A percentile compares a stretch with the other conserved stretches of the same genome.
phyloP scores from a whole-genome alignment of 305 asterid species.

The Fraxinus velutina region DNA sequence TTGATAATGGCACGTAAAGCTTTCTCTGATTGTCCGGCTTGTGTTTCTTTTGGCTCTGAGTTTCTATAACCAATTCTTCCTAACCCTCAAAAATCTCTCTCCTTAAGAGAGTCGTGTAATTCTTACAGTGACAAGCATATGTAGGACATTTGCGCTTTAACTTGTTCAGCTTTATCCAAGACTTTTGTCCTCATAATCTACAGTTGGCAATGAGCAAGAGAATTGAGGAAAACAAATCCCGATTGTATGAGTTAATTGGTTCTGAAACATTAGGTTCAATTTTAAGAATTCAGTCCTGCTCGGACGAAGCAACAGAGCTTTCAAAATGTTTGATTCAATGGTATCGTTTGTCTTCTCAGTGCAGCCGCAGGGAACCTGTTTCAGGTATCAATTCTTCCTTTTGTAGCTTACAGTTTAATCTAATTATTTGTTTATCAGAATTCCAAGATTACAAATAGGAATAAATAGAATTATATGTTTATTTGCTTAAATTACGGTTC shows the following conservation, averaged over 20 bases:
- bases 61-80: neutral
- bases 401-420: neutral
- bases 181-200: constrained; percentile 23
- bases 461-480: neutral
- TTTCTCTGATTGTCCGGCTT: neutral
- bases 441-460: neutral
- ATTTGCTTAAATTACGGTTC: neutral
- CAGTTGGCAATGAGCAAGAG: constrained; percentile 73
- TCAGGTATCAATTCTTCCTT: constrained; percentile 40
- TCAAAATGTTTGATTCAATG: constrained; percentile 75
- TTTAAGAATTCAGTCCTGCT: constrained; percentile 60
- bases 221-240: constrained; percentile 46
- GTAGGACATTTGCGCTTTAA: neutral
- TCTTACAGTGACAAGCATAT: neutral
- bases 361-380: constrained; percentile 90
- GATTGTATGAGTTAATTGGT: constrained; percentile 51
- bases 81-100: neutral
- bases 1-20: neutral
- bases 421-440: neutral
- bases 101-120: neutral
- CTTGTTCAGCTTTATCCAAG: neutral
- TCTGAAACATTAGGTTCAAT: constrained; percentile 68
- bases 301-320: constrained; percentile 67
- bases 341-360: constrained; percentile 82
- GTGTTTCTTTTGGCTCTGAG: neutral